These are phyloP conservation scores for Pythium insidiosum DNA, from an alignment of 352 stramenopile genomes.

Conservation along the genomic window DNA sequence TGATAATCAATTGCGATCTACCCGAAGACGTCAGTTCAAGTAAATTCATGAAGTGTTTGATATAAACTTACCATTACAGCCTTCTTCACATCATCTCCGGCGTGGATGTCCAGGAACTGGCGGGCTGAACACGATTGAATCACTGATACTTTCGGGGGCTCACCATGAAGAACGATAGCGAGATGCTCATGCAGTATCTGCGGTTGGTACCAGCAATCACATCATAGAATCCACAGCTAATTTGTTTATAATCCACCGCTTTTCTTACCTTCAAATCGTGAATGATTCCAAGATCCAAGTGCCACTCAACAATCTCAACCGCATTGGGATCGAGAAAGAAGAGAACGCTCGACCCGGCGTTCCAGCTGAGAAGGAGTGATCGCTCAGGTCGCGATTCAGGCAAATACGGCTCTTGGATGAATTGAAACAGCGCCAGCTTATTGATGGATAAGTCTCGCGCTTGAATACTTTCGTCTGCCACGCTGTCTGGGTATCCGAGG, in stretches of 20 bases:
- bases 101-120: slow-evolving; percentile 72
- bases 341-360: slow-evolving; percentile 63
- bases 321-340: slow-evolving; percentile 80
- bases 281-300: slow-evolving; percentile 79
- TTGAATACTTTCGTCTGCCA: slow-evolving; percentile 55
- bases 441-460: slow-evolving; percentile 73
- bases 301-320: slow-evolving; percentile 84
- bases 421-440: slow-evolving; percentile 68
- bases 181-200: slow-evolving; percentile 68
- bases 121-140: slow-evolving; percentile 62
- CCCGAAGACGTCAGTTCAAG: neutral
- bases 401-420: slow-evolving; percentile 46
- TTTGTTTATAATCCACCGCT: too few relatives aligned
- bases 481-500: slow-evolving; percentile 41
- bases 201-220: neutral
- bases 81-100: slow-evolving; percentile 41
- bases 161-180: slow-evolving; percentile 65
- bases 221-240: too few relatives aligned
- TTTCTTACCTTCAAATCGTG: slow-evolving; percentile 84
- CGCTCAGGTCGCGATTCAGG: slow-evolving; percentile 30
- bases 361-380: slow-evolving; percentile 77
- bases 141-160: slow-evolving; percentile 60
- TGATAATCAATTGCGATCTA: slow-evolving; percentile 72
- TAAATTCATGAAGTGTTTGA: neutral
- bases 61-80: slow-evolving; percentile 44